phyloP scores from a whole-genome alignment of 2,329 filamentous ascomycete genomes.

The Phyllosticta paracitricarpa region DNA sequence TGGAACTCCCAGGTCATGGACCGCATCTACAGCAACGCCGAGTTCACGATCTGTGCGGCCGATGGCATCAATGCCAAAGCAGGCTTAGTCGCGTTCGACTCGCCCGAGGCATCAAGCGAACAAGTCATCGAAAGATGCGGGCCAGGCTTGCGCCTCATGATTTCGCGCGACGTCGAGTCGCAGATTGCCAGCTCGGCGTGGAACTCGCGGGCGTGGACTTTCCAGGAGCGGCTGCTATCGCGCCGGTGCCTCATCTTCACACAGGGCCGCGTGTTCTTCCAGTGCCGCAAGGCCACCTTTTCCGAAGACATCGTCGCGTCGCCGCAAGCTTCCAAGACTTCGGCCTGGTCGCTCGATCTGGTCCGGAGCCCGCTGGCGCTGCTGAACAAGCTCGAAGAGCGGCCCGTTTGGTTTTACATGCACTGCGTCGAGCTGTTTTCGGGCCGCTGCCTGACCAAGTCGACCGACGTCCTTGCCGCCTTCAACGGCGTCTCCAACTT shows the following conservation, averaged over 20 bases:
- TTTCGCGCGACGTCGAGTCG: conserved; percentile 11
- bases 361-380: conserved; percentile 20
- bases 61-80: conserved; percentile 15
- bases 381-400: conserved; percentile 17
- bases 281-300: conserved; percentile 18
- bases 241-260: conserved; percentile 28
- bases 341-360: conserved; percentile 22
- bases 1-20: conserved; percentile 24
- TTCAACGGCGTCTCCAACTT: conserved; percentile 24
- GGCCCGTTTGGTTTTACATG: conserved; percentile 23
- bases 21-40: conserved; percentile 23
- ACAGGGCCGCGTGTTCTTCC: conserved; percentile 22
- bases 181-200: conserved; percentile 20
- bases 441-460: conserved; percentile 16
- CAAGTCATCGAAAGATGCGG: conserved; percentile 11
- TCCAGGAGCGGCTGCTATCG: conserved; percentile 30
- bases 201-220: conserved; percentile 31
- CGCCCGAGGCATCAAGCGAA: not conserved
- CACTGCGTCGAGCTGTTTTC: conserved; percentile 23
- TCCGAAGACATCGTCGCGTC: conserved; percentile 22
- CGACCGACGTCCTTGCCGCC: conserved; percentile 23
- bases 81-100: conserved; percentile 12
- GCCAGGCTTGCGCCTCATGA: conserved; percentile 15
- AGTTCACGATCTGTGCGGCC: conserved; percentile 27
- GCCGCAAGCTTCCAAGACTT: conserved; percentile 12